Percentiles rank a stretch among this genome's conserved stretches.
Conservation (phyloP, 2,329 filamentous ascomycete species). For the Pyrenochaeta sp. region DNA sequence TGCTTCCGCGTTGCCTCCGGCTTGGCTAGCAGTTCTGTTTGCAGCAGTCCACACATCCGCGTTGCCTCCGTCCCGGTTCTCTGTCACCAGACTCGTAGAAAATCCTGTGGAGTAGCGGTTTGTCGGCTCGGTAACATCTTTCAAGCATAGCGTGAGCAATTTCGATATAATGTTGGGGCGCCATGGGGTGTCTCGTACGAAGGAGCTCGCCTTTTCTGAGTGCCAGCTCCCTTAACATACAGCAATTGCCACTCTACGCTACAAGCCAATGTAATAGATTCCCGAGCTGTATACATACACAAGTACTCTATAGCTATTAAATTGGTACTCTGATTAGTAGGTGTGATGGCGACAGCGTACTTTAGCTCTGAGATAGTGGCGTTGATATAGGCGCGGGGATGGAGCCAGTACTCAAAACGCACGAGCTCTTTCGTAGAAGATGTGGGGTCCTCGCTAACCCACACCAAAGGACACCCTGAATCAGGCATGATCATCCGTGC, state of each 20-base stretch:
- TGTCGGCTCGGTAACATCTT: not conserved
- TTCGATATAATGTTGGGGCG: conserved; percentile 3
- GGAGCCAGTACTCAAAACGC: no score
- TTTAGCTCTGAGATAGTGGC: no score
- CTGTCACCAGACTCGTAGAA: not conserved
- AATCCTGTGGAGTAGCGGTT: not conserved
- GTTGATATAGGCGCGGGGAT: no score
- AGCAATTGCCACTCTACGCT: no score
- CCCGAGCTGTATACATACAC: no score
- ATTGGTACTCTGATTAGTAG: no score
- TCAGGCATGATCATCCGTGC: conserved; percentile 25
- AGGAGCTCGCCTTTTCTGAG: no score
- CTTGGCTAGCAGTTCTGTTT: conserved; percentile 11
- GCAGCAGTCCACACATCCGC: conserved; percentile 2
- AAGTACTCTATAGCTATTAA: no score
- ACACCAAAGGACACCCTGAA: conserved; percentile 8
- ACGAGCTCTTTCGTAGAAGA: no score
- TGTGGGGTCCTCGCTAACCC: conserved; percentile 27
- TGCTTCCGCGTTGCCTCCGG: conserved; percentile 30
- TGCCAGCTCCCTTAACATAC: no score
- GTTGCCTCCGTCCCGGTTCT: not conserved
- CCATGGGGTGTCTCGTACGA: conserved; percentile 20
- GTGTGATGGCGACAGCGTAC: no score
- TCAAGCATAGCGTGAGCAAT: conserved; percentile 13
- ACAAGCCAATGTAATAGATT: no score